Evolutionary conservation across 1,284 basidiomycete genomes (phyloP).

Genomic region (Pascua guehoae): DNA sequence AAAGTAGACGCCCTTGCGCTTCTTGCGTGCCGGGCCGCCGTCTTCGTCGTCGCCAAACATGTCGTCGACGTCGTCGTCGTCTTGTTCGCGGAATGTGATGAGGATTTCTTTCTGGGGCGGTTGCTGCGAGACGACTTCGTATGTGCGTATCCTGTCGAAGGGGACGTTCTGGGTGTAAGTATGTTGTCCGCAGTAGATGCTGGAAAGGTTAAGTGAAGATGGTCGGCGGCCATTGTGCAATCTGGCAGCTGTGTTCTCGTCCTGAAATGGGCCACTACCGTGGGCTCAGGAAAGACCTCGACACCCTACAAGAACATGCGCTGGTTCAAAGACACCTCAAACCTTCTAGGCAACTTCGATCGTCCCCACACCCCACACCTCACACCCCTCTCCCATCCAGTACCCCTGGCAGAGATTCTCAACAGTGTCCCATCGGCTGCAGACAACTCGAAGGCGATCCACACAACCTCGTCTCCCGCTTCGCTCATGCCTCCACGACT

Average conservation of each 20-base stretch:
- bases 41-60: constrained; percentile 20
- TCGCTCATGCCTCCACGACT: constrained; percentile 7
- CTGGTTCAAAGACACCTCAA: background rate
- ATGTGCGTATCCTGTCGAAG: constrained; percentile 42
- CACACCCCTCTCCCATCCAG: background rate
- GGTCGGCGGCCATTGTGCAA: too few species aligned
- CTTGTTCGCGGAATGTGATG: constrained; percentile 63
- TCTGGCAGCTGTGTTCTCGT: too few species aligned
- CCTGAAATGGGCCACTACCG: too few species aligned
- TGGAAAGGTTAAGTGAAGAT: too few species aligned
- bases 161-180: constrained; percentile 23
- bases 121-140: constrained; percentile 37
- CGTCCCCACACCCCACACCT: background rate
- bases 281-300: too few species aligned
- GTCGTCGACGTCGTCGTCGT: constrained; percentile 10
- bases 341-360: too few species aligned
- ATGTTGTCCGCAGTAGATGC: background rate
- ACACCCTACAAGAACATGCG: too few species aligned
- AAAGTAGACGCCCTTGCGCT: constrained; percentile 71
- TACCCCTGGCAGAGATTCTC: too few species aligned
- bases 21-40: constrained; percentile 26
- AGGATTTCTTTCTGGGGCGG: constrained; percentile 65
- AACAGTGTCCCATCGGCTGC: too few species aligned
- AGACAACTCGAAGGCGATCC: too few species aligned
- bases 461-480: too few species aligned